Base-by-base conservation (phyloP, 2,329 filamentous ascomycete species). In the Periglandula ipomoeae region DNA sequence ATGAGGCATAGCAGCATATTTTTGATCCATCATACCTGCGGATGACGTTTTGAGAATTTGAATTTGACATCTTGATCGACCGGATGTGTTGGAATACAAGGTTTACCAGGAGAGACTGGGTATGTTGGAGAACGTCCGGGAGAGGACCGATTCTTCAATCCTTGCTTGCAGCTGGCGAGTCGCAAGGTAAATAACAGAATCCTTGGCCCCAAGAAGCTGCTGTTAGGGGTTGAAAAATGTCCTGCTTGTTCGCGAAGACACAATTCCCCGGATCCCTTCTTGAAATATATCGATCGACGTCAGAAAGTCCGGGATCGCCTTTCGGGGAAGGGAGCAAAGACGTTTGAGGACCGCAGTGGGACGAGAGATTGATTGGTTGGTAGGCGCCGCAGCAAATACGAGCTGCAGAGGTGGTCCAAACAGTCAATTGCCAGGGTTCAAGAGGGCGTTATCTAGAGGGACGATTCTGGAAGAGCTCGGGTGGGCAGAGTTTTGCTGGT, bases 41-140 rank as follows among this genome's bases (percentile, higher is more conserved):
- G 70, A 82, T 82, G 52, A 81, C 78, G 62, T 80, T 79, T 57
- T 74, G 68, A 48, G 68, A 64, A 59, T 65, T 73, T 58, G 65
- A 60, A 56, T 65, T 68, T 37, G 70, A 63, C 73, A 75, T 76
- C 54, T 56, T 65, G 38, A 15, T 22, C 35, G n/a, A 19, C 2
- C 10, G 24, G 17, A 19, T 40, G 17, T 26, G 22, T 17, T 13
- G 4, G 17, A 11, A 30, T 23, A 45, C 22, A 19, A 23, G 6
- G 15, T 26, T 23, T 15, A n/a, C n/a, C n/a, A n/a, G n/a, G n/a
- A n/a, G n/a, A n/a, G n/a, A n/a, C n/a, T n/a, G n/a, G n/a, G n/a
- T n/a, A n/a, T n/a, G 23, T 38, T 15, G 13, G n/a, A 13, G 42
- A n/a, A 23, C 15, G 19, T 30, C 22, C 22, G 20, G 30, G 11